phyloP scores from a whole-genome alignment of 768 basidiomycete species.

The Cystobasidium onofrii region DNA sequence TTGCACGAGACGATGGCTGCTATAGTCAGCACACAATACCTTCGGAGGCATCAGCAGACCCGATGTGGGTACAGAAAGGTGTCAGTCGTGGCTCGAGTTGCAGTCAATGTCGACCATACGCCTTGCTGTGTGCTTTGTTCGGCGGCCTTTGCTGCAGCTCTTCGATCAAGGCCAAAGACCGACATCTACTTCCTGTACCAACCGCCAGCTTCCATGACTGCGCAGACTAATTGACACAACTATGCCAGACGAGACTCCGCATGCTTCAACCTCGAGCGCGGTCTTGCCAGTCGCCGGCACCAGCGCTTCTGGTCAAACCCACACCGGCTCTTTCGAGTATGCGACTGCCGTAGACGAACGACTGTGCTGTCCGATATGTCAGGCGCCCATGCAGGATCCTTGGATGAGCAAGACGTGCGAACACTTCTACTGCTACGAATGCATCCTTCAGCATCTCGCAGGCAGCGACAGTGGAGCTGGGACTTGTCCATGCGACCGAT shows the following conservation, averaged over 20 bases:
- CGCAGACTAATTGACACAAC: no score
- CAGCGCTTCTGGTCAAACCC: background rate
- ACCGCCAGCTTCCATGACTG: background rate
- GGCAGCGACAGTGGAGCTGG: background rate
- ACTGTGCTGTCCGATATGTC: conserved; percentile 26
- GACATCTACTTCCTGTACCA: background rate
- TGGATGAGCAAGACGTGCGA: conserved; percentile 21
- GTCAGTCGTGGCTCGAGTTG: no score
- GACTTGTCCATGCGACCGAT: conserved; percentile 20
- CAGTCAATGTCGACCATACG: no score
- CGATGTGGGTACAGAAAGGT: no score
- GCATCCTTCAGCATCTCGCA: conserved; percentile 15
- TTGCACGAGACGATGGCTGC: no score
- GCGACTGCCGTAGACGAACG: conserved; percentile 1
- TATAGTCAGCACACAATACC: no score
- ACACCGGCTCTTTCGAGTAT: conserved; percentile 22
- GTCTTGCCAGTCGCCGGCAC: background rate
- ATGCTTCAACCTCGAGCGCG: background rate
- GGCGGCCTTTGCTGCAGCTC: no score
- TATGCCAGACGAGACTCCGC: no score
- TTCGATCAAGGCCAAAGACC: background rate
- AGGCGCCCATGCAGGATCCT: conserved; percentile 1
- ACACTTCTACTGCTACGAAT: conserved; percentile 27
- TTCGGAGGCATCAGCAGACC: no score
- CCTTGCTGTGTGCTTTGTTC: no score